A percentile compares a stretch with the other conserved stretches of the same genome.
Conservation (phyloP, 352 stramenopile genomes). For the Blastocystis sp. region DNA sequence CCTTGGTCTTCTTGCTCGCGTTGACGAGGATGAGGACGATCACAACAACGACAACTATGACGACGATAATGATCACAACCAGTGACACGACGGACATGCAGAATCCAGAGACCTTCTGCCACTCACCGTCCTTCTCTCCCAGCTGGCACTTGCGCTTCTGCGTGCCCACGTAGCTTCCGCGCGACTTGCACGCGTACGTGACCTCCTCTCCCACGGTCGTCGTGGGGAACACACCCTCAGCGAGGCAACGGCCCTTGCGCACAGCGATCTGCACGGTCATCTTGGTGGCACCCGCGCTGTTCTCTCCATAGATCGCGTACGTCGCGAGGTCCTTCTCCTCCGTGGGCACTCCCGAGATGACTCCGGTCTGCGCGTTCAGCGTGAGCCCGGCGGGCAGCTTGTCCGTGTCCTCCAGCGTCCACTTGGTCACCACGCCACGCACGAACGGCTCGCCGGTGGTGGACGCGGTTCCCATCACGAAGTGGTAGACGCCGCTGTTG, state of each 20-base stretch:
- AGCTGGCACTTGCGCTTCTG: not conserved
- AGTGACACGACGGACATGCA: not conserved
- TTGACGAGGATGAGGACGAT: not conserved
- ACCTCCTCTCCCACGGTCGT: not conserved
- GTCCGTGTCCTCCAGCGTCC: not conserved
- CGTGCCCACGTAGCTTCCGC: not conserved
- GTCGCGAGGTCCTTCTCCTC: not conserved
- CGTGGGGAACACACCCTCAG: not conserved
- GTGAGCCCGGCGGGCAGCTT: slow-evolving; percentile 5
- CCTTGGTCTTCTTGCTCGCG: not conserved
- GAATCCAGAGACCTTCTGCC: not conserved
- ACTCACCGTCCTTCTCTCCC: not conserved
- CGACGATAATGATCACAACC: not conserved
- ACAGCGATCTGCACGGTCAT: not conserved
- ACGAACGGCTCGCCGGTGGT: not conserved
- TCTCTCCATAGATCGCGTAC: slow-evolving; percentile 21
- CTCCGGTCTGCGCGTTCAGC: not conserved
- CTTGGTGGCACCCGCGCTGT: not conserved
- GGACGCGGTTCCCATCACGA: slow-evolving; percentile 1
- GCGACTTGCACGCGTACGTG: not conserved
- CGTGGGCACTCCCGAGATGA: slow-evolving; percentile 3
- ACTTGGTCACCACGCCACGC: not conserved
- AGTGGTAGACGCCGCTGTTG: not conserved
- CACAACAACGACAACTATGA: not conserved
- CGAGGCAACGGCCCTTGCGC: slow-evolving; percentile 1